phyloP scores from a whole-genome alignment of 768 basidiomycete genomes.

The Stropharia rugosoannulata region DNA sequence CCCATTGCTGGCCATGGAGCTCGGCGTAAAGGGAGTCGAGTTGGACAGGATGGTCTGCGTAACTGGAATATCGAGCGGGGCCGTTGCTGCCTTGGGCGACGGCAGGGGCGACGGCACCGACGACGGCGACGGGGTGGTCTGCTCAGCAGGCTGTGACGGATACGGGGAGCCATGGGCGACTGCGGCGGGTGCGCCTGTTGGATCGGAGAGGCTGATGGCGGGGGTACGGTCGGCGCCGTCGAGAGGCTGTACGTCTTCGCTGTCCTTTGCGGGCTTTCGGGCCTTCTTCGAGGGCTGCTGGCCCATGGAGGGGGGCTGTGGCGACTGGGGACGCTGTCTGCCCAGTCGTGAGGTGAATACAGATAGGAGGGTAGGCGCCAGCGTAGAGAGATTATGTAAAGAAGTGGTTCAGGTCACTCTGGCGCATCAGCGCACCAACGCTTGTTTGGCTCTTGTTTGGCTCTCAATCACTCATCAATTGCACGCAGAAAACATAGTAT shows the following conservation, averaged over 20 bases:
- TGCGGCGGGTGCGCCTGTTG: constrained; percentile 31
- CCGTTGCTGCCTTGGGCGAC: constrained; percentile 40
- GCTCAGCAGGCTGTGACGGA: constrained; percentile 29
- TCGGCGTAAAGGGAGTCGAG: constrained; percentile 51
- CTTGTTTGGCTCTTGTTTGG: constrained; percentile 37
- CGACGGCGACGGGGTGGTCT: constrained; percentile 34
- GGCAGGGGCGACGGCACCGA: constrained; percentile 41
- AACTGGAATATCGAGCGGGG: constrained; percentile 74
- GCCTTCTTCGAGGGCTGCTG: constrained; percentile 84
- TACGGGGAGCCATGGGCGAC: constrained; percentile 36
- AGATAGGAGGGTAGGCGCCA: constrained; percentile 83
- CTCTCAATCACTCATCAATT: constrained; percentile 10
- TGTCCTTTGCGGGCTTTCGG: constrained; percentile 71
- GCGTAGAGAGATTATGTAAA: constrained; percentile 28
- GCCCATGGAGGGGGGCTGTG: constrained; percentile 73
- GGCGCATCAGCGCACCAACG: constrained; percentile 16
- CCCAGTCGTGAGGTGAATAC: constrained; percentile 71
- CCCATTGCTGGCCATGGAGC: constrained; percentile 42
- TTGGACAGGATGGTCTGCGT: constrained; percentile 88
- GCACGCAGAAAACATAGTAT: constrained; percentile 18
- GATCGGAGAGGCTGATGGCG: constrained; percentile 43
- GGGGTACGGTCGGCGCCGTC: constrained; percentile 39
- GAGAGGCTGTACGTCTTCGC: constrained; percentile 46
- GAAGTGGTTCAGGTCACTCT: constrained; percentile 16
- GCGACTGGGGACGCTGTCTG: constrained; percentile 72